Base-by-base conservation (phyloP, 352 stramenopile genomes). In the Pythium periplocum region DNA sequence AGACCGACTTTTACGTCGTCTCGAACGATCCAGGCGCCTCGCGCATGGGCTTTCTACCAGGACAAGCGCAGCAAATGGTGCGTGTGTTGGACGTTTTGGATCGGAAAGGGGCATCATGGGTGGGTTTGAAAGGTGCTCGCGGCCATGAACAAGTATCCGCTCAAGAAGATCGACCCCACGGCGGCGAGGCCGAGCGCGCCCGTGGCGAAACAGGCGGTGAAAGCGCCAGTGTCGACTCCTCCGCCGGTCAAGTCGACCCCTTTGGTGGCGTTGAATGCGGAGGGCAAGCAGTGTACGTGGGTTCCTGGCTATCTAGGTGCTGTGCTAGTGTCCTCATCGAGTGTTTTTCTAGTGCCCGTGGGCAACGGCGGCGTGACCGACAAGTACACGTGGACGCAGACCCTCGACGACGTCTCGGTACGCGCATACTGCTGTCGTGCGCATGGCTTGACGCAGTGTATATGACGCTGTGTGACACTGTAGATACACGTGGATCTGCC, bases 351-450 rank as follows among this genome's bases (percentile, higher is more conserved):
- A 93, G 91, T 92, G 31, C 87, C 95, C 31, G 63, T 87, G 11
- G 95, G 86, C 8, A 99, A 98, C 55, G 93, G 93, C 9, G 90
- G 86, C 4, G 59, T 64, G 11, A 88, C 83, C 4, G 73, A 79
- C 31, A 83, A 90, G 47, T 99, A 99, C 73, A 81, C 87, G 12
- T 99, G 96, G 96, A 99, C 96, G n/a, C 97, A 99, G 73, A 98
- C 88, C 4, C 77, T 99, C 30, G 74, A 95, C 6, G 97, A 99
- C 59, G 62, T 99, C 4, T 93, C 71, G 51, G 80, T 99, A 59
- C 37, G 71, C 61, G 7, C 12, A 30, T 17, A 43, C 10, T n/a
- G 33, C 10, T 12, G 7, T 50, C 31, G 31, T 34, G 30, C 17
- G 17, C 17, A 26, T 26, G 11, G 8, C 7, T 48, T 36, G 1